Conservation (phyloP, 2,329 filamentous ascomycete species). For the Fusarium protoensiforme region DNA sequence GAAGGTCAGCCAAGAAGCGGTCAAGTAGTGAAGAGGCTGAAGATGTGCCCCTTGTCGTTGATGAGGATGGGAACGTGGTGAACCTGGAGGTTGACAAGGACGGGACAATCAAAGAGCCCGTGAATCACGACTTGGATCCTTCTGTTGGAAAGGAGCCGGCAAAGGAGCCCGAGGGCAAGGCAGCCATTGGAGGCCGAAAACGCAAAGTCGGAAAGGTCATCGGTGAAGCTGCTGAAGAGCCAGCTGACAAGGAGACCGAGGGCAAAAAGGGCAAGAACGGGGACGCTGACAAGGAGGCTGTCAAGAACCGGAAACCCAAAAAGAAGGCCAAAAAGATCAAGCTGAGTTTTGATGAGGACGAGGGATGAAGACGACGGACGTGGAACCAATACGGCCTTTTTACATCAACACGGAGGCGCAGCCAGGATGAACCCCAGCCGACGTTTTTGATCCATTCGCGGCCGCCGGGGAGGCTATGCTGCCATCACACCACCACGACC, state of each 20-base stretch:
- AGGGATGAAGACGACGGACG: conserved; percentile 50
- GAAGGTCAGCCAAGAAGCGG: conserved; percentile 63
- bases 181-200: conserved; percentile 58
- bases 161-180: conserved; percentile 42
- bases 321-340: conserved; percentile 74
- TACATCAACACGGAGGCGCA: neutral
- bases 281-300: conserved; percentile 43
- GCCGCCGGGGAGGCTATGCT: neutral
- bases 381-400: neutral
- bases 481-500: conserved; percentile 1
- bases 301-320: conserved; percentile 51
- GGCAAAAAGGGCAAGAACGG: conserved; percentile 20
- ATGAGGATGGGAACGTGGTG: conserved; percentile 76
- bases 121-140: conserved; percentile 35
- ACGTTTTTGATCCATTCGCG: neutral
- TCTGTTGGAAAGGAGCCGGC: conserved; percentile 48
- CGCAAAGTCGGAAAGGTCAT: conserved; percentile 60
- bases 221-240: conserved; percentile 47
- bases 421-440: neutral
- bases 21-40: conserved; percentile 78
- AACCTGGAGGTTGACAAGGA: conserved; percentile 58
- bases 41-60: conserved; percentile 79
- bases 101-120: conserved; percentile 52
- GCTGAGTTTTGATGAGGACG: conserved; percentile 74
- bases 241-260: conserved; percentile 16